Evolutionary conservation across 1,284 basidiomycete species (phyloP), one percentile per base, ranked within the genome.

Genomic region (Vanrija humicola): DNA sequence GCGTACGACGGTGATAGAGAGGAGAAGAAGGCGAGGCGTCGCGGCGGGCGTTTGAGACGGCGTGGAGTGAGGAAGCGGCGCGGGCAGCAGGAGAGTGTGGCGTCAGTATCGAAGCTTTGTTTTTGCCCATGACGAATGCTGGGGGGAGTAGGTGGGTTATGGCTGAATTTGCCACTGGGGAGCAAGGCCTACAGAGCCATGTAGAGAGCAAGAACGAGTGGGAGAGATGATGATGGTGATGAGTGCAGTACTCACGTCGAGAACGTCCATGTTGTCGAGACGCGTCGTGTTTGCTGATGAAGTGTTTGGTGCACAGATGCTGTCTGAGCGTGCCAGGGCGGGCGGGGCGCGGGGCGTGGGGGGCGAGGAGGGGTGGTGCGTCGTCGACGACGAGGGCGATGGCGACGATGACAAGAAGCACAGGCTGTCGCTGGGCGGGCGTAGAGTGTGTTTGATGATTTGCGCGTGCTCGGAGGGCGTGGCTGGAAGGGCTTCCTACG

Each of bases 241-340:
- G n/a, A 29, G 5, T 23, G 23, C 34, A 34, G 39, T 25, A 56
- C 49, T 56, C 49, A 51, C 50, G 50, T 54, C 57, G 21, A 51
- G 50, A 43, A 56, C 50, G 43, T 59, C 53, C 54, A 56, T 55
- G n/a, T 53, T 19, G 23, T 6, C 38, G n/a, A 6, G 40, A 43
- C 25, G 29, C 21, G 23, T 28, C 43, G 34, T 38, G 26, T 55
- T 42, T 50, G 12, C 34, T 14, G 34, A 14, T 14, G 12, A 14
- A 5, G 12, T 34, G 34, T 12, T 34, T 12, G 34, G 34, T 34
- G 34, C 34, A 34, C 34, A 34, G 34, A 34, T 34, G 9, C 34
- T 34, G 34, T 34, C 34, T 34, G 34, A 34, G 34, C 34, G 28
- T 29, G 28, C 10, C 21, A 23, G 21, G 21, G 21, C 21, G 21